Percentiles rank a stretch among this genome's conserved stretches.
phyloP scores from a whole-genome alignment of 495 filamentous ascomycete species.

The Penicillium salamii region DNA sequence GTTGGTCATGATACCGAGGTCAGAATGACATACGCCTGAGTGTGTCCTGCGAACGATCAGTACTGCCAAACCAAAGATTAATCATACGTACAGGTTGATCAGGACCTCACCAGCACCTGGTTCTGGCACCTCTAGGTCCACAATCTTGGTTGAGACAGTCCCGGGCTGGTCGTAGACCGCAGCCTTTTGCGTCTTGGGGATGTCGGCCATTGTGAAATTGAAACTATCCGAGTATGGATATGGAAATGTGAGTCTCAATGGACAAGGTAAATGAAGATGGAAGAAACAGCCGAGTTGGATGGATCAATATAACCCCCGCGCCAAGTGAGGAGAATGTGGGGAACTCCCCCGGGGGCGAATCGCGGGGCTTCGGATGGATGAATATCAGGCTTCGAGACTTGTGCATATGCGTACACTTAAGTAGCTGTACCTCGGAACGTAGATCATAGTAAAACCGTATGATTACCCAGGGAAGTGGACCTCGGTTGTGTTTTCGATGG shows the following conservation, averaged over 20 bases:
- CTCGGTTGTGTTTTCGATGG: no score
- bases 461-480: no score
- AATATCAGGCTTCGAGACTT: no score
- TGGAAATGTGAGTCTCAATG: no score
- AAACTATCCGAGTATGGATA: no score
- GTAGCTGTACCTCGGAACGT: no score
- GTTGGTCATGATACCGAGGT: slow-evolving; percentile 61
- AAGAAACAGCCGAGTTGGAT: no score
- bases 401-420: no score
- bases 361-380: background rate
- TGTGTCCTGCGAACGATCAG: slow-evolving; percentile 51
- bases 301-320: background rate
- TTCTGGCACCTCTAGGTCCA: slow-evolving; percentile 63
- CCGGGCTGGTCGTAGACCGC: slow-evolving; percentile 68
- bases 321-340: background rate
- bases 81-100: slow-evolving; percentile 54
- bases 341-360: background rate
- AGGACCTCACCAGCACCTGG: slow-evolving; percentile 64
- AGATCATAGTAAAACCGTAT: no score
- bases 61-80: background rate
- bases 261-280: no score
- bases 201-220: slow-evolving; percentile 24
- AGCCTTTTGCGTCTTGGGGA: slow-evolving; percentile 67
- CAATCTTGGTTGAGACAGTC: slow-evolving; percentile 63
- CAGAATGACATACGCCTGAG: slow-evolving; percentile 69